Evolutionary conservation across 2,329 filamentous ascomycete species (phyloP).

Genomic region (Cladophialophora immunda): DNA sequence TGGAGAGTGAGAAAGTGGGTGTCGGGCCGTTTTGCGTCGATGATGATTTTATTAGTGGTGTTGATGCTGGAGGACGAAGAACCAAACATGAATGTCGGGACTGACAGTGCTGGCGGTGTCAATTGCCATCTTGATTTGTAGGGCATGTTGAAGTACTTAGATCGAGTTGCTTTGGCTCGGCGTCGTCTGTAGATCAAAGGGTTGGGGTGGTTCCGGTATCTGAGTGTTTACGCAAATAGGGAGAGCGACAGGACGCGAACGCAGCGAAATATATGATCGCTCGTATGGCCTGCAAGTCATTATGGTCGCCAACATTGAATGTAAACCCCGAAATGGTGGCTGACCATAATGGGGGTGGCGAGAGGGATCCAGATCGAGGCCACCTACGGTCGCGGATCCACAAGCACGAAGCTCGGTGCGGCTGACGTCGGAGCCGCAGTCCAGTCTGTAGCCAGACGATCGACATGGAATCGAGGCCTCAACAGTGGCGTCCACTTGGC

Average conservation of each 20-base stretch:
- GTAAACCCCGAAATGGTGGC: background rate
- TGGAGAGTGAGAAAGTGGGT: slow-evolving; percentile 71
- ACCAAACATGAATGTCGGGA: slow-evolving; percentile 60
- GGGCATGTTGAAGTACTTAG: slow-evolving; percentile 53
- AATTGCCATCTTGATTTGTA: slow-evolving; percentile 61
- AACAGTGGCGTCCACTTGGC: background rate
- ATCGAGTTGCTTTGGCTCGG: background rate
- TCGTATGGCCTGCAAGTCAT: background rate
- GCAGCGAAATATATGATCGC: background rate
- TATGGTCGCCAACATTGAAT: background rate
- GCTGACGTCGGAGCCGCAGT: slow-evolving; percentile 5
- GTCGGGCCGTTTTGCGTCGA: slow-evolving; percentile 73
- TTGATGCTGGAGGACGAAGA: slow-evolving; percentile 59
- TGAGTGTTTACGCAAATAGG: background rate
- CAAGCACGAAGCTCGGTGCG: slow-evolving; percentile 1
- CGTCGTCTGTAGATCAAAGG: background rate
- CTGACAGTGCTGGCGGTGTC: slow-evolving; percentile 55
- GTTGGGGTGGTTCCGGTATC: background rate
- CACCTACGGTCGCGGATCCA: background rate
- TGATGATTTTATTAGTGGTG: slow-evolving; percentile 57
- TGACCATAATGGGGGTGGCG: background rate
- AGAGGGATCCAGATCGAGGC: background rate
- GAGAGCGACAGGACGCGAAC: background rate
- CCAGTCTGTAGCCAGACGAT: background rate
- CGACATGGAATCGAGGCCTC: background rate